These are phyloP conservation scores for Colletotrichum sojae DNA, from an alignment of 2,329 filamentous ascomycete genomes.

Conservation along the genomic window DNA sequence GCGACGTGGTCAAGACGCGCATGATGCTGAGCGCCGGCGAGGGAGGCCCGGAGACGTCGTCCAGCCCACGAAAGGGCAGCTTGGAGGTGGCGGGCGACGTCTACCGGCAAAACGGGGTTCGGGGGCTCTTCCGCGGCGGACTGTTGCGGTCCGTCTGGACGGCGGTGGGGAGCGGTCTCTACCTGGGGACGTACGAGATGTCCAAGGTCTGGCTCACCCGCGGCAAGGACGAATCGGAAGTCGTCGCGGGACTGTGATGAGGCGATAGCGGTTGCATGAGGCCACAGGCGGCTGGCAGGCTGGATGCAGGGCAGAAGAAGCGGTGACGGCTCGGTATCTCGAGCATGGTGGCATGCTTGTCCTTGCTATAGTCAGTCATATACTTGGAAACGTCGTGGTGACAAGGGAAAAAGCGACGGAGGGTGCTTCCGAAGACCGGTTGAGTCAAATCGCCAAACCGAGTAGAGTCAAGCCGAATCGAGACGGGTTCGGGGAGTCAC, in stretches of 20 bases:
- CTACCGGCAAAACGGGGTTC: conserved; percentile 75
- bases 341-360: neutral
- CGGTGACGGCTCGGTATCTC: conserved; percentile 11
- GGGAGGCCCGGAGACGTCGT: conserved; percentile 42
- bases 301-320: conserved; percentile 24
- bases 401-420: conserved; percentile 1
- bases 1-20: conserved; percentile 90
- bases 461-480: neutral
- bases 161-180: conserved; percentile 84
- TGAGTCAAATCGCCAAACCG: neutral
- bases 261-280: conserved; percentile 8
- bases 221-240: conserved; percentile 57
- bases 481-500: neutral
- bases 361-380: neutral
- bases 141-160: conserved; percentile 84
- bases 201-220: conserved; percentile 75
- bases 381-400: neutral
- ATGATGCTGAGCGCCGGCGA: conserved; percentile 82
- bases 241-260: conserved; percentile 50
- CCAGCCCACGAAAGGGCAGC: conserved; percentile 54
- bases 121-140: conserved; percentile 84
- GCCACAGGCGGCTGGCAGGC: neutral
- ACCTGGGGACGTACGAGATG: conserved; percentile 88
- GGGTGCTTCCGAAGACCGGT: conserved; percentile 12
- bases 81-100: conserved; percentile 76